Evolutionary conservation across 2,329 filamentous ascomycete species (phyloP).

Genomic region (Colletotrichum sublineola): DNA sequence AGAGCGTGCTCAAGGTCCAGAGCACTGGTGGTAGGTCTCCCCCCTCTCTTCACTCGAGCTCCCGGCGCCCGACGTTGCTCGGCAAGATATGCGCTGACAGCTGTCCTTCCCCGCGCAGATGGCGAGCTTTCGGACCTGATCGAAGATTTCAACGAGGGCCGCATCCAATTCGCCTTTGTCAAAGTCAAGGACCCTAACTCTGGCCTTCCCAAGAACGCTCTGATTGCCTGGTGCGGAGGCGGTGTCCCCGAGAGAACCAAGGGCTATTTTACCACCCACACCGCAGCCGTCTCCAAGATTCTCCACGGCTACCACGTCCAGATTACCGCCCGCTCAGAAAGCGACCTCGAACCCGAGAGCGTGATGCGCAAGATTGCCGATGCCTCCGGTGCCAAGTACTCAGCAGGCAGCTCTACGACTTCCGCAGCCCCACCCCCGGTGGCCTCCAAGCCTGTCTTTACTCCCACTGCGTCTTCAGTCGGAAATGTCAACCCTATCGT

Average conservation of each 20-base stretch:
- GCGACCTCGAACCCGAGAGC: slow-evolving; percentile 86
- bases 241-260: slow-evolving; percentile 98
- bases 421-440: slow-evolving; percentile 75
- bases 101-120: slow-evolving; percentile 65
- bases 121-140: slow-evolving; percentile 91
- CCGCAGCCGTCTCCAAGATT: slow-evolving; percentile 89
- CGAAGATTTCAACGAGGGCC: slow-evolving; percentile 96
- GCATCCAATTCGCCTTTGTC: slow-evolving; percentile 96
- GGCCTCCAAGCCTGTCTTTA: slow-evolving; percentile 92
- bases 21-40: slow-evolving; percentile 79
- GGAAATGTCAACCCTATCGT: slow-evolving; percentile 76
- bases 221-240: slow-evolving; percentile 97
- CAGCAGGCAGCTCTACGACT: slow-evolving; percentile 70
- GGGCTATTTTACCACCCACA: slow-evolving; percentile 97
- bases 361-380: slow-evolving; percentile 96
- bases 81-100: slow-evolving; percentile 41
- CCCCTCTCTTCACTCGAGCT: slow-evolving; percentile 30
- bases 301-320: slow-evolving; percentile 98
- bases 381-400: slow-evolving; percentile 95
- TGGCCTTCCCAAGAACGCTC: slow-evolving; percentile 86
- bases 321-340: slow-evolving; percentile 92
- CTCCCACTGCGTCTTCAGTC: slow-evolving; percentile 73
- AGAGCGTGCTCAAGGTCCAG: slow-evolving; percentile 96
- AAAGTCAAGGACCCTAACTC: slow-evolving; percentile 98
- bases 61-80: slow-evolving; percentile 28